Evolutionary conservation across 2,329 filamentous ascomycete species (phyloP).

Genomic region (Microsporum canis): DNA sequence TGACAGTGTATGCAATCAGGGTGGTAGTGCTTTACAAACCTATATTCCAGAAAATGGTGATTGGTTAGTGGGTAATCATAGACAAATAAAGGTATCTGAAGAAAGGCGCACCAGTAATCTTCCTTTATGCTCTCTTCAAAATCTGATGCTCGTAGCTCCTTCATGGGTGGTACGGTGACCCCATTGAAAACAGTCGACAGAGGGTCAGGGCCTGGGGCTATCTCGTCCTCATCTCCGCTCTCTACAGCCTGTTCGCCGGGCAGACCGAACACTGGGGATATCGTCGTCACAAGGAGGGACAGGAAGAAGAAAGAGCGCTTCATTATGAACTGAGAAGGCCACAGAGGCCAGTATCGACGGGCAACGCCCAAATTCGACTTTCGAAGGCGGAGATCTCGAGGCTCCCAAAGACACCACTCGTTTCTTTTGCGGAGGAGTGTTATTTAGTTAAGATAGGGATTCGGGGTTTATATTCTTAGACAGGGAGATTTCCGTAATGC

Average conservation of each 20-base stretch:
- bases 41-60: conserved; percentile 18
- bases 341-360: conserved; percentile 7
- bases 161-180: conserved; percentile 40
- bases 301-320: conserved; percentile 5
- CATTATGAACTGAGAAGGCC: conserved; percentile 9
- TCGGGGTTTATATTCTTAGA: background rate
- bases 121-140: conserved; percentile 41
- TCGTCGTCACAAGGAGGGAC: conserved; percentile 6
- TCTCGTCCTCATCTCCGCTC: conserved; percentile 19
- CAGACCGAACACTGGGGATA: conserved; percentile 8
- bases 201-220: conserved; percentile 13
- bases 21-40: conserved; percentile 45
- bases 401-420: background rate
- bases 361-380: background rate
- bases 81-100: background rate
- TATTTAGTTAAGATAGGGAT: background rate
- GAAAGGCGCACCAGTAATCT: conserved; percentile 38
- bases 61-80: background rate
- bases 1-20: conserved; percentile 58
- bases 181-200: conserved; percentile 40
- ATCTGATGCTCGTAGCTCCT: conserved; percentile 37
- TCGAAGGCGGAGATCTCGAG: background rate
- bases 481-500: background rate
- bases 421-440: background rate
- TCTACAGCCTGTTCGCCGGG: conserved; percentile 17